Evolutionary conservation across 2,329 filamentous ascomycete species (phyloP), one percentile per base, ranked within the genome.

Genomic region (Rugonectria rugulosa): DNA sequence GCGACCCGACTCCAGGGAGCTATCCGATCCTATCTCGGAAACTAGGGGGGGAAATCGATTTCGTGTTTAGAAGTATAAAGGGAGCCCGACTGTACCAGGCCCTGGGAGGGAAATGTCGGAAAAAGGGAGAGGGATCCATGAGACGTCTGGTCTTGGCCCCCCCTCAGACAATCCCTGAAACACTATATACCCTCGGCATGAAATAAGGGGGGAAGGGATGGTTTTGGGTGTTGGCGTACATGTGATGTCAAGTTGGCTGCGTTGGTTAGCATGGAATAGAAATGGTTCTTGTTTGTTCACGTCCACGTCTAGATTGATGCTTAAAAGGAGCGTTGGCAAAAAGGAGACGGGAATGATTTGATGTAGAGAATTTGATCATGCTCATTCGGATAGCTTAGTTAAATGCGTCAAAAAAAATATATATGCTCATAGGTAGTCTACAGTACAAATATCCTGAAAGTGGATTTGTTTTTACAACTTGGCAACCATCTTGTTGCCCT

Each of bases 1-100:
- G 92, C 92, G 12, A 86, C 82, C 41, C 89, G 87, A 75, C 80
- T 98, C 70, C 92, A 97, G 78, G 92, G 90, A 70, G 81, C 86
- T 42, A 86, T 89, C 66, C 80, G 85, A 62, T 81, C 79, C 65
- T 89, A 88, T 70, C 77, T 88, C 52, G 83, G 84, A 65, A 83
- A 80, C 74, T 88, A 77, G 74, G 45, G 17, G 29, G 20, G 21
- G 29, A 11, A n/a, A 6, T 24, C 29, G n/a, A 20, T 27, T 26
- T 5, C 38, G n/a, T 14, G 19, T 32, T 15, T n/a, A n/a, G 31
- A 37, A 36, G 26, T 34, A 37, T 42, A 34, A 36, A 48, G 23
- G 37, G 49, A 53, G 43, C 34, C 51, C 46, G 56, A 41, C 32
- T 51, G 55, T 44, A 47, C 58, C 54, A 56, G 38, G 46, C 57